Evolutionary conservation across 306 rosid genomes (phyloP), one percentile per base, ranked within the genome.

Genomic region (Hippophae rhamnoides): DNA sequence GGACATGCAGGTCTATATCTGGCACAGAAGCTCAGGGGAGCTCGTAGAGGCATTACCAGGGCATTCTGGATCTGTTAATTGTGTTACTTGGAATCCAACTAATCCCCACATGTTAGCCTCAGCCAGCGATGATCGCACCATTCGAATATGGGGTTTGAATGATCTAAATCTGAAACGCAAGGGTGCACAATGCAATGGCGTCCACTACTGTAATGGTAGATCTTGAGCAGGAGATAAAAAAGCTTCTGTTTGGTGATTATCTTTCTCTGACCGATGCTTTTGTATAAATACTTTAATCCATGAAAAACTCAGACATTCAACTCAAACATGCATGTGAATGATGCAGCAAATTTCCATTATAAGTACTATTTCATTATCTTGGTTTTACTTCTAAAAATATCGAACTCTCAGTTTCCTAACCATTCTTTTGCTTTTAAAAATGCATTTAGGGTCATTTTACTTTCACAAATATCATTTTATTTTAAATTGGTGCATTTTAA

Each of bases 101-200:
- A 84, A 81, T 45, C 87, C 82, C 25, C 85, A 81, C 68, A 72
- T 79, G 85, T 76, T 83, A 67, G 89, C 89, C 62, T 83, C 89
- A 1, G 89, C 87, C 26, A 79, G 85, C 56, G 92, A 81, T 74
- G 87, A 84, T 73, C 62, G 85, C n/a, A 81, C 92, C 45, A 81
- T 84, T 56, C 66, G 86, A 74, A 77, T 83, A 73, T 83, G 89
- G 89, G 89, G 87, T 63, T 54, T 81, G 57, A 72, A 74, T 67
- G 63, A 69, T 57, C 78, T 79, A 58, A 70, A 62, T 57, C 50
- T 67, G 38, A 79, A 78, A 69, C 68, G 54, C 60, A 79, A 61
- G 63, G 72, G 67, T 64, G 61, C 43, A 13, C 79, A 70, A 46
- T 63, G 74, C 77, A 81, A 81, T 78, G 81, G 79, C 66, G 46